These are phyloP conservation scores for Chlamydomonas sphaeroides DNA, from an alignment of 139 green algal species.

Conservation along the genomic window DNA sequence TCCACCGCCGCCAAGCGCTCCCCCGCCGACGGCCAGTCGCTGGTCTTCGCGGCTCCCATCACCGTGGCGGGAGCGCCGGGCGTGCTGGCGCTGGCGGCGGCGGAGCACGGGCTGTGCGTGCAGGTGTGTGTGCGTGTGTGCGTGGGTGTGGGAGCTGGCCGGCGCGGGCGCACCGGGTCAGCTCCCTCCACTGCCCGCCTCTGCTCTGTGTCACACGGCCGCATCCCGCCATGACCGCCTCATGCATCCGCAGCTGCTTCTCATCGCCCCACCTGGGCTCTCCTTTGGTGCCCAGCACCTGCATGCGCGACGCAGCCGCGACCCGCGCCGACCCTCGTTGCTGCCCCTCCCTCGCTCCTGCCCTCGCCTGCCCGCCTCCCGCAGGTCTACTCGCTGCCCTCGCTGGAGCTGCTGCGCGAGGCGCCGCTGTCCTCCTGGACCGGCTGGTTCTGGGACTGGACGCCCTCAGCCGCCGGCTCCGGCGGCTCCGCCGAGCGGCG, in stretches of 20 bases:
- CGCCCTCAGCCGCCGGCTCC: no score
- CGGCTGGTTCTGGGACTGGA: conserved; percentile 47
- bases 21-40: not conserved
- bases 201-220: not conserved
- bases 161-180: no score
- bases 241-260: no score
- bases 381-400: conserved; percentile 61
- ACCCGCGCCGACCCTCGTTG: no score
- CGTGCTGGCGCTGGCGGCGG: conserved; percentile 34
- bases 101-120: conserved; percentile 30
- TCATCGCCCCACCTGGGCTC: no score
- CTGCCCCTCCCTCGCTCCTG: no score
- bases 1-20: conserved; percentile 13
- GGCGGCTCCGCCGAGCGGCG: conserved; percentile 5
- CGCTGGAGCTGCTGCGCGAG: conserved; percentile 46
- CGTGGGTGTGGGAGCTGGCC: no score
- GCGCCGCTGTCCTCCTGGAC: conserved; percentile 31
- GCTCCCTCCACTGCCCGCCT: no score
- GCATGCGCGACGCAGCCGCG: no score
- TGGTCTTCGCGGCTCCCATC: conserved; percentile 38
- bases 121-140: not conserved
- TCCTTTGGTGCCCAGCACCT: no score
- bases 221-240: not conserved
- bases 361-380: not conserved
- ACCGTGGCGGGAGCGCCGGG: conserved; percentile 36